Conservation (phyloP, 768 basidiomycete genomes). For the Lentinula boryana region DNA sequence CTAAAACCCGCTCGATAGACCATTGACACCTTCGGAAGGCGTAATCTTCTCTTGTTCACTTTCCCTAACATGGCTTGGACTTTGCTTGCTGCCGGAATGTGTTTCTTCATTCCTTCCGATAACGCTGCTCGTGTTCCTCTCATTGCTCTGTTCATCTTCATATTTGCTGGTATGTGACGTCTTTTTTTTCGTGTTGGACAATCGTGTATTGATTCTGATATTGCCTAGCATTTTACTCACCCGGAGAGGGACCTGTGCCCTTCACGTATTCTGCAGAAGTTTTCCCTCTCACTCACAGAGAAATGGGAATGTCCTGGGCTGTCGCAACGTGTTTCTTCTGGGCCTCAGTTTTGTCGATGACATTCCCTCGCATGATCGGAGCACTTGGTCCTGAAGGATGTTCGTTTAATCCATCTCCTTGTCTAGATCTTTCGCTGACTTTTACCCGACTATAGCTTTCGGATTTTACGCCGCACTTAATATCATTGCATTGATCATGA, state of each 20-base stretch:
- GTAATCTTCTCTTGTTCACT: constrained; percentile 69
- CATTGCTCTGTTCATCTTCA: constrained; percentile 29
- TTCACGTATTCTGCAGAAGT: constrained; percentile 91
- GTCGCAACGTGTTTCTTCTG: constrained; percentile 46
- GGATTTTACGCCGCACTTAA: constrained; percentile 53
- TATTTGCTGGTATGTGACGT: constrained; percentile 17
- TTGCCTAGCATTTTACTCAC: constrained; percentile 57
- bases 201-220: not conserved
- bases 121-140: constrained; percentile 33
- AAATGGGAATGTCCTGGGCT: constrained; percentile 53
- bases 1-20: constrained; percentile 27
- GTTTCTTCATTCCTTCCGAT: constrained; percentile 42
- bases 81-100: constrained; percentile 70
- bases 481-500: constrained; percentile 44
- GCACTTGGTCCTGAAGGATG: constrained; percentile 24
- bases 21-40: constrained; percentile 72
- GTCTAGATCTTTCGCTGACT: not conserved
- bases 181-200: not conserved
- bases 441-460: constrained; percentile 31
- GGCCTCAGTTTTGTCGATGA: constrained; percentile 48
- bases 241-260: constrained; percentile 87
- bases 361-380: constrained; percentile 52
- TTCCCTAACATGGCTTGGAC: constrained; percentile 81
- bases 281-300: constrained; percentile 78
- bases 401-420: not conserved